Base-by-base conservation (phyloP, 768 basidiomycete genomes). In the Leccinum ochraceum region DNA sequence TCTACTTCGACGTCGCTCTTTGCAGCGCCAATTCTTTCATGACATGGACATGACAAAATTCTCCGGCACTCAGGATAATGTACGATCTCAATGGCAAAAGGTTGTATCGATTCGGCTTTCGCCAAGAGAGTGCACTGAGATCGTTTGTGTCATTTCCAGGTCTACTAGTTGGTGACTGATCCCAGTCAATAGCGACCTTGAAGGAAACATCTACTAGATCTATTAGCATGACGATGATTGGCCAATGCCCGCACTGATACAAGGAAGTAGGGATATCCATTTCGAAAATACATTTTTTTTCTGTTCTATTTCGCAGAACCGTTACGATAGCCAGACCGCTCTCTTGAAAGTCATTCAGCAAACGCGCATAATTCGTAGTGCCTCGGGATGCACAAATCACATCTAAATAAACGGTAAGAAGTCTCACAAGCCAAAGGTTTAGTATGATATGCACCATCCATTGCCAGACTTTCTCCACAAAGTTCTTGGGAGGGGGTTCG, bases 221-320 rank as follows among this genome's bases (percentile, higher is more conserved):
- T 34, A 13, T 46, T 20, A 11, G 10, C 16, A 46, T 46, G 42
- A 9, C n/a, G 17, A 46, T 11, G n/a, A 11, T 20, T 20, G 20
- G 44, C 20, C 20, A 22, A 46, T 11, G 3, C 44, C 10, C 20
- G 20, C 20, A 22, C 44, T 46, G 44, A 48, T 22, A 3, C 46
- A n/a, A 82, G 89, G 32, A 91, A 94, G 73, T 71, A 88, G 42
- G 91, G 91, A 61, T 90, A 92, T 71, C 92, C 89, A 17, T 64
- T 83, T 59, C 72, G 76, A 36, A 80, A 80, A 82, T 83, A 60
- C 17, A 82, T 79, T 42, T 26, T 56, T 51, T 57, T 26, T 6
- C 14, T 46, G n/a, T 30, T 14, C 28, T 5, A 4, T 30, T 28
- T n/a, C 13, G 14, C 20, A 49, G n/a, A 55, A 0, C 9, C 1